Conservation (phyloP, 192 early-diverging fungal species). For the Jimgerdemannia lactiflua region DNA sequence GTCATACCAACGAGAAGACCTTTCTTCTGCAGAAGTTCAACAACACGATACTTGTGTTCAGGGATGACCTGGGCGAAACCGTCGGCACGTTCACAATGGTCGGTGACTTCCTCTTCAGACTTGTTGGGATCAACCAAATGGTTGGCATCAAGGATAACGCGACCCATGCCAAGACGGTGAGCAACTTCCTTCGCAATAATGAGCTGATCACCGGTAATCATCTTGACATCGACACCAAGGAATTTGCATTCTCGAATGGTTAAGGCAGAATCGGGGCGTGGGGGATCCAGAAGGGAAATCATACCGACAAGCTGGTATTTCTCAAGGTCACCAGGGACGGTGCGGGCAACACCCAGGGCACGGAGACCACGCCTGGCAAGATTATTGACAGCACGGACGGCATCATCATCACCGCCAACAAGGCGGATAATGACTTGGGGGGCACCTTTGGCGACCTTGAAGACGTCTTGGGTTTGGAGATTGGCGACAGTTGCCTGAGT, state of each 20-base stretch:
- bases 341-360: conserved; percentile 90
- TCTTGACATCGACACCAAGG: conserved; percentile 92
- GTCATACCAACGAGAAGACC: conserved; percentile 92
- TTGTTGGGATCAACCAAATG: conserved; percentile 77
- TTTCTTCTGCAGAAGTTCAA: conserved; percentile 89
- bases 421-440: conserved; percentile 81
- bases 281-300: conserved; percentile 90
- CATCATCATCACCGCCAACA: conserved; percentile 69
- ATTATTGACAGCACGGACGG: conserved; percentile 66
- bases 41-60: conserved; percentile 98
- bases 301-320: conserved; percentile 84
- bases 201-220: conserved; percentile 96
- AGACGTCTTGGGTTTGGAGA: conserved; percentile 68
- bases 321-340: conserved; percentile 59
- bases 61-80: conserved; percentile 98
- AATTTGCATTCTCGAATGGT: conserved; percentile 82
- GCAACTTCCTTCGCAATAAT: conserved; percentile 95
- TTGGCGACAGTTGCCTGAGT: conserved; percentile 86
- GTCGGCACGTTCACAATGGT: conserved; percentile 84
- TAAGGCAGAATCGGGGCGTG: conserved; percentile 82
- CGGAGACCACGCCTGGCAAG: conserved; percentile 82
- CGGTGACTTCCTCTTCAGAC: conserved; percentile 79
- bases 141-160: conserved; percentile 86
- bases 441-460: conserved; percentile 84
- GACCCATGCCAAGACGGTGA: conserved; percentile 85